phyloP scores from a whole-genome alignment of 2,329 filamentous ascomycete species.

The Ascochyta fabae region DNA sequence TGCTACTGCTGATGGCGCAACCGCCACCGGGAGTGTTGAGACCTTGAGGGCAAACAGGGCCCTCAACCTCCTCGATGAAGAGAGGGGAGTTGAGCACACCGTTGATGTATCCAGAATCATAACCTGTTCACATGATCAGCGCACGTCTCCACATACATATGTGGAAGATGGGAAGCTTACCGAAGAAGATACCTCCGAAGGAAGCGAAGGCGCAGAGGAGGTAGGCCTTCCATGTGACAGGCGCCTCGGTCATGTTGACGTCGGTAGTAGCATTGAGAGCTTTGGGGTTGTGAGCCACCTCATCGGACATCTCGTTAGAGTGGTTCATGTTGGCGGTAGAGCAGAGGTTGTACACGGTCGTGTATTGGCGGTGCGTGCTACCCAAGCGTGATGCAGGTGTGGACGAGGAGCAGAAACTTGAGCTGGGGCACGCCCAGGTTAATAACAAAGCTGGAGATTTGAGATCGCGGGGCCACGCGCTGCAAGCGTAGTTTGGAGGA shows the following conservation, averaged over 20 bases:
- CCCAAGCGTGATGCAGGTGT: background rate
- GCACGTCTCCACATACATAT: constrained; percentile 60
- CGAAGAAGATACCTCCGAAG: constrained; percentile 46
- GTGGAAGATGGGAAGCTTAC: constrained; percentile 12
- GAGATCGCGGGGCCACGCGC: background rate
- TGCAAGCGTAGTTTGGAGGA: background rate
- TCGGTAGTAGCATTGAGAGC: constrained; percentile 42
- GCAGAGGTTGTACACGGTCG: background rate
- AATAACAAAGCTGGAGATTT: constrained; percentile 15
- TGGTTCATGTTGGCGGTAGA: constrained; percentile 8
- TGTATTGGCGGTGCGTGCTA: background rate
- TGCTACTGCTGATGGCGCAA: constrained; percentile 15
- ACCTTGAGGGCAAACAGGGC: constrained; percentile 9
- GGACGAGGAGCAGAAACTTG: constrained; percentile 1
- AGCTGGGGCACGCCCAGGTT: constrained; percentile 2
- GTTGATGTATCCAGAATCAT: constrained; percentile 26
- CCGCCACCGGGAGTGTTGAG: constrained; percentile 43
- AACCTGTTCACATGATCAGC: constrained; percentile 3
- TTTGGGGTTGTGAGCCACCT: background rate
- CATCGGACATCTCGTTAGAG: constrained; percentile 4
- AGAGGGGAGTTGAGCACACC: constrained; percentile 24
- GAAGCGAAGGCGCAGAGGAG: constrained; percentile 48
- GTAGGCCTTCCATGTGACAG: constrained; percentile 50
- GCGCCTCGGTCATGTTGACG: constrained; percentile 59
- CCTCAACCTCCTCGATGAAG: constrained; percentile 19